Base-by-base conservation (phyloP, 371 early-diverging fungal genomes). In the Mortierella sp. region DNA sequence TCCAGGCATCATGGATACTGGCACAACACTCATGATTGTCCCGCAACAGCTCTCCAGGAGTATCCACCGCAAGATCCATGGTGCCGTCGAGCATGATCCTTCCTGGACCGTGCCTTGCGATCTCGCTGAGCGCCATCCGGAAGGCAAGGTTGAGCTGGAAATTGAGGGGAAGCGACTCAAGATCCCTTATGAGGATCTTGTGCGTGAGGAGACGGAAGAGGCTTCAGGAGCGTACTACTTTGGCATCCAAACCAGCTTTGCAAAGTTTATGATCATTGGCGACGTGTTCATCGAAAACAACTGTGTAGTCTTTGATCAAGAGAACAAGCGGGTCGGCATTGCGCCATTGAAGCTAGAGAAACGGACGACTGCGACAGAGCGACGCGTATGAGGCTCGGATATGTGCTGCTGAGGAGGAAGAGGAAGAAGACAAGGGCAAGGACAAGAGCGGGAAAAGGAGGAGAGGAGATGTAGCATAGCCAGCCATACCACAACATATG, bases 11-110 rank as follows among this genome's bases (percentile, higher is more conserved):
- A 51, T 89, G 47, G 90, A 90, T 63, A 90, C 90, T 6, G 89
- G 90, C 38, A 88, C 89, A 45, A 88, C 87, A 8, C 72, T 89
- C 26, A 78, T 89, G 65, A 73, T 89, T 26, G 81, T 87, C 46
- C 81, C 83, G 39, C 70, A 79, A 7, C 50, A 67, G 19, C 66
- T 83, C 10, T 83, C 83, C 24, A 51, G 53, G 10, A 69, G 58
- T 45, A 78, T 83, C 58, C 84, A 85, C 50, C 45, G 56, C 9
- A 66, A 61, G 18, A 83, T 85, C 46, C 72, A 71, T 0, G 80
- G 71, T 6, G 76, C 80, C 45, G n/a, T 71, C 50, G 28, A 65
- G 64, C 43, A 64, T 56, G 65, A 73, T 51, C 30, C 64, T 59
- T 50, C 78, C 50, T 72, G 83, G 83, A 60, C 82, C 47, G 64